Evolutionary conservation across 2,329 filamentous ascomycete genomes (phyloP).

Genomic region (Zymoseptoria crescenta): DNA sequence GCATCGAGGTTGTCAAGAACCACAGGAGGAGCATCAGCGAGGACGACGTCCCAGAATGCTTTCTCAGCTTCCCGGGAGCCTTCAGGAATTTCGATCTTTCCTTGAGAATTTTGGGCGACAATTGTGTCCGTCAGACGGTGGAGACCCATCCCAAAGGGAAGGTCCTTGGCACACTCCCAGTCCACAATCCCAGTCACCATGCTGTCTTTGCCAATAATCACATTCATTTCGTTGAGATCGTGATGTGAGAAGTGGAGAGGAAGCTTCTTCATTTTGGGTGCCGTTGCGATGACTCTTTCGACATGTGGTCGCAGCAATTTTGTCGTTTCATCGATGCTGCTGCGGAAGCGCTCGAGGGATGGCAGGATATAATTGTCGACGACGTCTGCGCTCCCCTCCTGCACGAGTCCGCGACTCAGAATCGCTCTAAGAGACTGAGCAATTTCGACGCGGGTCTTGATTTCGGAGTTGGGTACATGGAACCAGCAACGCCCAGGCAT

Average conservation of each 20-base stretch:
- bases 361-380: background rate
- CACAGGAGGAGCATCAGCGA: background rate
- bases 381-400: background rate
- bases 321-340: background rate
- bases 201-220: background rate
- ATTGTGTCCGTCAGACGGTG: slow-evolving; percentile 7
- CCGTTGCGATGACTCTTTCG: background rate
- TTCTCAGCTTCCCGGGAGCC: background rate
- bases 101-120: background rate
- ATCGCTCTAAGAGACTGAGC: background rate
- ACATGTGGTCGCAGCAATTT: background rate
- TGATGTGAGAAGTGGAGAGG: background rate
- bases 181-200: slow-evolving; percentile 10
- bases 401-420: background rate
- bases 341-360: background rate
- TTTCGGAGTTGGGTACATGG: background rate
- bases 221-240: background rate
- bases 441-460: background rate
- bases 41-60: background rate
- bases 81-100: background rate
- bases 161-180: slow-evolving; percentile 14
- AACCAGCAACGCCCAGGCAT: slow-evolving; percentile 16
- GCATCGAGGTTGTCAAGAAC: background rate
- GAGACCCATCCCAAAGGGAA: slow-evolving; percentile 18
- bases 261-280: background rate